A percentile compares a stretch with the other conserved stretches of the same genome.
phyloP scores from a whole-genome alignment of 768 basidiomycete genomes.

The Peribolospora kevripleyi region DNA sequence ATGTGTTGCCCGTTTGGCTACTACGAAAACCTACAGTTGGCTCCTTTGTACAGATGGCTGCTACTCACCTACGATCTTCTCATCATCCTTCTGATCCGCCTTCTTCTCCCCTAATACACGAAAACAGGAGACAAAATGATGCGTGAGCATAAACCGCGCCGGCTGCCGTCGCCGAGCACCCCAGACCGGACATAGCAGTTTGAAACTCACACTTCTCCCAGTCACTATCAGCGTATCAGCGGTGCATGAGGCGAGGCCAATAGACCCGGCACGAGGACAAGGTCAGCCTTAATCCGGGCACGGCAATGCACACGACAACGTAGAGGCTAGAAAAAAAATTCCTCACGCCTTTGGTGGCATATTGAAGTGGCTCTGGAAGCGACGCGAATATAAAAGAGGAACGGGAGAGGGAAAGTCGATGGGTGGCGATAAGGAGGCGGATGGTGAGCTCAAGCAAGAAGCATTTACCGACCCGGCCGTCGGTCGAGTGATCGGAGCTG shows the following conservation, averaged over 20 bases:
- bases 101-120: constrained; percentile 38
- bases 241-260: constrained; percentile 18
- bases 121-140: neutral
- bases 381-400: neutral
- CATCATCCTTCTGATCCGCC: constrained; percentile 62
- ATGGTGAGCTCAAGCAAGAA: too few relatives aligned
- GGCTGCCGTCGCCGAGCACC: neutral
- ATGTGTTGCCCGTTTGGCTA: neutral
- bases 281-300: neutral
- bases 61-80: constrained; percentile 62
- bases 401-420: too few relatives aligned
- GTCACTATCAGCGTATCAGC: constrained; percentile 26
- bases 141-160: neutral
- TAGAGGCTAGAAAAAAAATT: neutral
- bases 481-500: too few relatives aligned
- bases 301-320: neutral
- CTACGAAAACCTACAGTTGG: neutral
- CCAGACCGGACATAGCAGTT: neutral
- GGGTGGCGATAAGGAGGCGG: too few relatives aligned
- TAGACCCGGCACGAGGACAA: constrained; percentile 1
- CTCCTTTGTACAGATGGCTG: neutral
- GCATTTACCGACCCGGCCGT: too few relatives aligned
- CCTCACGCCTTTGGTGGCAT: constrained; percentile 95
- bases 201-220: constrained; percentile 79
- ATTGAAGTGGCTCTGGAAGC: neutral